phyloP scores from a whole-genome alignment of 306 rosid genomes.

The Sicyos edulis region DNA sequence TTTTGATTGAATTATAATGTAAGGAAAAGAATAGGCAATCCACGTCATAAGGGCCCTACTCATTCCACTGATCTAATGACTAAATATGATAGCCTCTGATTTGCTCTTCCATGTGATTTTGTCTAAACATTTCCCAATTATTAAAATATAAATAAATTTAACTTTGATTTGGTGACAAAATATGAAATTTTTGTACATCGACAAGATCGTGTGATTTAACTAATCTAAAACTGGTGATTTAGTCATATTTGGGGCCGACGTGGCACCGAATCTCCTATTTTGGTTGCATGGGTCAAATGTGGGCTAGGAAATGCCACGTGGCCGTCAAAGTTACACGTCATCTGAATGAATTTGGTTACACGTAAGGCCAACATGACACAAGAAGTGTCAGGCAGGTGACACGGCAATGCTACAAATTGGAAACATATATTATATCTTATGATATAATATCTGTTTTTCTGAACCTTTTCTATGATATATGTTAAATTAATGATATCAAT shows the following conservation, averaged over 20 bases:
- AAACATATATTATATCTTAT: not conserved
- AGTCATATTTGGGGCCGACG: not conserved
- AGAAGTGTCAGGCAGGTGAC: not conserved
- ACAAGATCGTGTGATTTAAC: not conserved
- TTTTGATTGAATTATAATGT: too few species aligned
- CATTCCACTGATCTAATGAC: not conserved
- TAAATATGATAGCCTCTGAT: not conserved
- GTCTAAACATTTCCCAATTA: not conserved
- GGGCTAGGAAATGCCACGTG: not conserved
- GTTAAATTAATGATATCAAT: not conserved
- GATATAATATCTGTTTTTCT: not conserved
- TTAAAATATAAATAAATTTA: too few species aligned
- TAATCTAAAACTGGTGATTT: not conserved
- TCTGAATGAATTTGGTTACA: not conserved
- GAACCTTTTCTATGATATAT: not conserved
- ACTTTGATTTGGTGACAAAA: too few species aligned
- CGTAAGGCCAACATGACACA: not conserved
- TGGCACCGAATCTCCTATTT: not conserved
- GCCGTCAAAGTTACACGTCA: conserved; percentile 1
- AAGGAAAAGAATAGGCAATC: too few species aligned
- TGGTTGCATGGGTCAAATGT: not conserved
- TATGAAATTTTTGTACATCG: too few species aligned
- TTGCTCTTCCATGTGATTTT: conserved; percentile 7
- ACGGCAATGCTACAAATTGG: not conserved
- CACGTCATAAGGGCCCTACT: too few species aligned